Evolutionary conservation across 345 rosid genomes (phyloP), one percentile per base, ranked within the genome.

Genomic region (Citrus sp.): DNA sequence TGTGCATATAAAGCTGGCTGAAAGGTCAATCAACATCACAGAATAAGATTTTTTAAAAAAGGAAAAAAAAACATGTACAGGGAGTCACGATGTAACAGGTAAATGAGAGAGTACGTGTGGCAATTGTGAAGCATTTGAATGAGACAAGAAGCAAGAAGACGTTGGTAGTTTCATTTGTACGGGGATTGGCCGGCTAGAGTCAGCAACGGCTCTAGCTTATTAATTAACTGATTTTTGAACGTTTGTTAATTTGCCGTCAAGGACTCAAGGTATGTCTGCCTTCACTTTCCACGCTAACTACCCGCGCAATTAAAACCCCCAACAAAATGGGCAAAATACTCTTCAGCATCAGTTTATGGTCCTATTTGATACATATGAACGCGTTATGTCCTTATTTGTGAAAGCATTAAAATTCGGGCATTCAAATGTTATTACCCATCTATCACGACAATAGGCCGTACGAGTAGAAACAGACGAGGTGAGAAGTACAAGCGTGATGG

Each of bases 171-270:
- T 46, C 51, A 46, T 16, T 46, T 46, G 14, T 51, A 19, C 16
- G 6, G 16, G 4, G 63, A 76, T 66, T 51, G 42, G 72, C 72
- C 64, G 79, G 79, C 65, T 71, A 25, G 64, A 5, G 35, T 18
- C 64, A 3, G 64, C 46, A 49, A 76, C 24, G 2, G 19, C 58
- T 61, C 19, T 8, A 58, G 66, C 24, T 7, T 5, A 24, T 19
- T 7, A 46, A 10, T 21, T 21, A 18, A 42, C 18, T 40, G 37
- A 75, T 28, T 19, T 32, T 63, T 59, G 9, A 75, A 75, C 49
- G 61, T 75, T 64, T 1, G 62, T 49, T 49, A 49, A 24, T 64
- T 63, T 75, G 62, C 71, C 61, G 63, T 70, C 63, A 49, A 28
- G 30, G 30, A 28, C 30, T 28, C 30, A 28, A 30, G 7, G 24